Base-by-base conservation (phyloP, 2,329 filamentous ascomycete genomes). In the Ilyonectria destructans region DNA sequence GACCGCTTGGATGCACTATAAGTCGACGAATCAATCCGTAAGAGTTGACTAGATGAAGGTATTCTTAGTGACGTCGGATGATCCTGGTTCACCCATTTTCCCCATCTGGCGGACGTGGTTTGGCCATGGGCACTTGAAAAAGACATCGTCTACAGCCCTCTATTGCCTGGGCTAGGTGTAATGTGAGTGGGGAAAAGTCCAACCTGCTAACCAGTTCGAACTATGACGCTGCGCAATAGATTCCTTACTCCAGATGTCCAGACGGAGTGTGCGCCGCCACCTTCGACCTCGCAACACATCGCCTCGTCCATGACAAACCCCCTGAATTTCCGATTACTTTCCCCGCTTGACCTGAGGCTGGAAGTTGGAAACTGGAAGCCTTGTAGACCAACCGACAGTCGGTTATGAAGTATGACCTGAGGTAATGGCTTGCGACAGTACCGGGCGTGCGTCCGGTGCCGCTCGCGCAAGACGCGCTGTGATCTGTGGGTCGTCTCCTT, bases 401-500 rank as follows among this genome's bases (percentile, higher is more conserved):
- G 10, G 31, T 26, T 2, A 45, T 40, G 31, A 35, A 48, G 40
- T 37, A 68, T 68, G 66, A 68, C 66, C 12, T 62, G 55, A 68
- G 66, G 66, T 12, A 46, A 58, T 37, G 66, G 66, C 9, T 48
- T 65, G 43, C 29, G 66, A 58, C 62, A 66, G 29, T 65, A 65
- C n/a, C 57, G 62, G n/a, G 66, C 66, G 3, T 66, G 62, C 23
- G 45, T 65, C 54, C 63, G 66, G 31, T 66, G 62, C 40, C 66
- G 62, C 46, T 65, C 61, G 3, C 62, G 62, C 49, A 68, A 68
- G 56, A 68, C 62, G 40, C 62, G 62, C 48, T 66, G 62, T 26
- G 66, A 68, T 46, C 58, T 66, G 66, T 68, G 57, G 49, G 62
- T 62, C 46, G 29, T 26, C 2, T 33, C 6, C 13, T 35, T 15